Evolutionary conservation across 1,284 basidiomycete species (phyloP), one percentile per base, ranked within the genome.

Genomic region (Fomitiporia mediterranea): DNA sequence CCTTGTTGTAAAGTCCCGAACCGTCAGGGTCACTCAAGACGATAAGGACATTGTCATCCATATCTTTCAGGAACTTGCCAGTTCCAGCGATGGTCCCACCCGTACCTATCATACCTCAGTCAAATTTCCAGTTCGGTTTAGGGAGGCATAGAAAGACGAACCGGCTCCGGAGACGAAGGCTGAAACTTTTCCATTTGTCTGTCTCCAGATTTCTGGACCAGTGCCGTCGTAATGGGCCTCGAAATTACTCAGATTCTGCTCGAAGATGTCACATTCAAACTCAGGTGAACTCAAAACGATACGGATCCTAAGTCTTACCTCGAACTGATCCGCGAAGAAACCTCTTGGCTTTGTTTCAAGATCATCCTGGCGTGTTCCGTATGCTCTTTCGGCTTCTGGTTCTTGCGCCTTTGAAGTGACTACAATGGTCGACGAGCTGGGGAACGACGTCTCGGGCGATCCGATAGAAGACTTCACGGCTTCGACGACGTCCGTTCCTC

Each of bases 141-240:
- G 6, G 40, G 19, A 8, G 35, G 19, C 21, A n/a, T 25, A 6
- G 21, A 38, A 32, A 50, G 8, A 48, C 68, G 50, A 57, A 80
- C 93, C 94, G 58, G 95, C 94, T 1, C 97, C 97, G n/a, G 89
- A 85, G 27, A 99, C 88, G 66, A 98, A 98, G 2, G 89, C 94
- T 65, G 91, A 81, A 1, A 98, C 63, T 21, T 74, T 72, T 1
- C 94, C 94, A 61, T 84, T 87, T 0, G 92, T 94, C 67, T 99
- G 97, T 50, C 86, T 78, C 86, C 94, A 94, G 38, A 99, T 94
- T 72, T 99, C 97, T 0, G 94, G 94, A 0, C 93, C 97, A 0
- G 96, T 99, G 1, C 91, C 90, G 35, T 83, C 72, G 64, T 83
- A 93, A 68, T 99, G 97, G 0, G 96, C 94, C 59, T 86, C 78